Evolutionary conservation across 495 filamentous ascomycete species (phyloP).

Genomic region (Lophium mytilinum): DNA sequence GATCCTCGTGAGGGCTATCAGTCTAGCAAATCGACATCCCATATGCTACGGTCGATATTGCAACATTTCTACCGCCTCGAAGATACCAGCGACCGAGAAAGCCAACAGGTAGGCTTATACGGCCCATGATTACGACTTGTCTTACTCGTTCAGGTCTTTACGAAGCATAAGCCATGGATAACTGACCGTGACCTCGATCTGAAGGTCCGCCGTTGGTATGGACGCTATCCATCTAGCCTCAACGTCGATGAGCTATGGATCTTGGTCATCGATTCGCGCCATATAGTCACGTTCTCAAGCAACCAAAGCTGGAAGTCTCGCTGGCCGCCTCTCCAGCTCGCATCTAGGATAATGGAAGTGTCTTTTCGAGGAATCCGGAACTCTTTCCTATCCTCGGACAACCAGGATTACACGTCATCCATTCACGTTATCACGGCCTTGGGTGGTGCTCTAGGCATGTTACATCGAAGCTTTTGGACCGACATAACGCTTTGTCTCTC

Average conservation of each 20-base stretch:
- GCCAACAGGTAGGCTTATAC: slow-evolving; percentile 13
- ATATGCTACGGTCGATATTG: slow-evolving; percentile 31
- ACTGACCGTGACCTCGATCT: slow-evolving; percentile 34
- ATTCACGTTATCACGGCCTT: slow-evolving; percentile 31
- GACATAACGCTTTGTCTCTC: slow-evolving; percentile 33
- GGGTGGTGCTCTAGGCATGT: slow-evolving; percentile 32
- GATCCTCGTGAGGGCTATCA: slow-evolving; percentile 34
- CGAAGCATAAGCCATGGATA: slow-evolving; percentile 33
- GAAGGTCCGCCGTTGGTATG: slow-evolving; percentile 36
- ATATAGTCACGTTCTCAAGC: slow-evolving; percentile 35
- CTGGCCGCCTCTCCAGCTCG: slow-evolving; percentile 34
- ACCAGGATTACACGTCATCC: slow-evolving; percentile 30
- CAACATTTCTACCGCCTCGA: slow-evolving; percentile 36
- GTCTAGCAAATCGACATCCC: slow-evolving; percentile 26
- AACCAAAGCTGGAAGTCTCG: slow-evolving; percentile 37
- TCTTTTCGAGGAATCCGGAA: slow-evolving; percentile 35
- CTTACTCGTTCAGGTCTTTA: slow-evolving; percentile 25
- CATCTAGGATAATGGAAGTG: slow-evolving; percentile 32
- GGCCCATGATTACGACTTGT: too few species aligned
- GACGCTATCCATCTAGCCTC: slow-evolving; percentile 32
- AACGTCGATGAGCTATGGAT: slow-evolving; percentile 39
- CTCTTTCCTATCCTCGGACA: slow-evolving; percentile 20
- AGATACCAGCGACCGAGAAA: slow-evolving; percentile 34
- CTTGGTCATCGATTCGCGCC: slow-evolving; percentile 30
- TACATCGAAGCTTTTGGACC: slow-evolving; percentile 34